Conservation (phyloP, 1,284 basidiomycete genomes). For the Gymnopus androsaceus region DNA sequence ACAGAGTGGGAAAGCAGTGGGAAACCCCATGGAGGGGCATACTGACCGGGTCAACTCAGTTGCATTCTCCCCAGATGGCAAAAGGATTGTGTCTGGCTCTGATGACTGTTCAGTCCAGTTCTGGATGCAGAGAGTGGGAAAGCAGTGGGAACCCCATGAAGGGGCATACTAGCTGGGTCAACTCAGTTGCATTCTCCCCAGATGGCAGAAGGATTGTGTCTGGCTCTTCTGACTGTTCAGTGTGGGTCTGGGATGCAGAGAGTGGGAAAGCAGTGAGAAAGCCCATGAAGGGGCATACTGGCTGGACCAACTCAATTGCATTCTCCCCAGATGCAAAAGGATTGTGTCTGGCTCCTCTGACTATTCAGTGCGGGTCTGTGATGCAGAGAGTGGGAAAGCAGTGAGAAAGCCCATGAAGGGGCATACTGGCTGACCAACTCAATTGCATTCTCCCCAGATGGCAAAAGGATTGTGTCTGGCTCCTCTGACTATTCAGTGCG, state of each 20-base stretch:
- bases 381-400: neutral
- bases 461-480: neutral
- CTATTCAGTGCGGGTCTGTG: neutral
- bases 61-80: too few relatives aligned
- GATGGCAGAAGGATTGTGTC: too few relatives aligned
- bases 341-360: constrained; percentile 1
- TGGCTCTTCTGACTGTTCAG: constrained; percentile 9
- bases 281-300: constrained; percentile 11
- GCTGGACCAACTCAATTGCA: constrained; percentile 11
- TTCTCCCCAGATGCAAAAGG: constrained; percentile 8
- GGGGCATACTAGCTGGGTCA: constrained; percentile 14
- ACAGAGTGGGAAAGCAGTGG: too few relatives aligned
- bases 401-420: constrained; percentile 3
- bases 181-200: too few relatives aligned
- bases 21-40: too few relatives aligned
- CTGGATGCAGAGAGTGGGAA: constrained; percentile 10
- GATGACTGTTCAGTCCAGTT: constrained; percentile 9
- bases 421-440: neutral
- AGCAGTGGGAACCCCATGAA: neutral
- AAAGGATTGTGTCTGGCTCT: constrained; percentile 4
- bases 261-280: neutral
- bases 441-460: constrained; percentile 9
- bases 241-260: constrained; percentile 14
- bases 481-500: too few relatives aligned
- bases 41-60: too few relatives aligned